These are phyloP conservation scores for barley (Hordeum vulgare) DNA, from an alignment of 176 grass and related monocot genomes.

Conservation along the genomic window MorexV3_pseudomolecules_assembly NC_058519.1:166543785-166544284, in stretches of 20 bases:
- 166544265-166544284: slow-evolving; percentile 54
- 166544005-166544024: slow-evolving; percentile 99
- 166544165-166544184: neutral
- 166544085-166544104: neutral
- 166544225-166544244: slow-evolving; percentile 76
- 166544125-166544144: neutral
- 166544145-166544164: neutral
- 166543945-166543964: neutral
- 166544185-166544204: slow-evolving; percentile 85
- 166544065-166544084: slow-evolving; percentile 29
- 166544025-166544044: slow-evolving; percentile 96
- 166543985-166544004: slow-evolving; percentile 86
- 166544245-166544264: slow-evolving; percentile 80
- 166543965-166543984: slow-evolving; percentile 53
- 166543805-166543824: slow-evolving; percentile 57
- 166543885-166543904: neutral
- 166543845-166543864: slow-evolving; percentile 21
- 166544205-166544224: slow-evolving; percentile 93
- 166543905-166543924: neutral
- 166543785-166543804: slow-evolving; percentile 62
- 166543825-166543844: slow-evolving; percentile 62
- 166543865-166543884: slow-evolving; percentile 1
- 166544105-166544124: slow-evolving; percentile 3
- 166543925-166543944: neutral
- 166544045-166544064: slow-evolving; percentile 66